Evolutionary conservation across 1,284 basidiomycete genomes (phyloP), one percentile per base, ranked within the genome.

Genomic region (Cryptococcus maquisensis): DNA sequence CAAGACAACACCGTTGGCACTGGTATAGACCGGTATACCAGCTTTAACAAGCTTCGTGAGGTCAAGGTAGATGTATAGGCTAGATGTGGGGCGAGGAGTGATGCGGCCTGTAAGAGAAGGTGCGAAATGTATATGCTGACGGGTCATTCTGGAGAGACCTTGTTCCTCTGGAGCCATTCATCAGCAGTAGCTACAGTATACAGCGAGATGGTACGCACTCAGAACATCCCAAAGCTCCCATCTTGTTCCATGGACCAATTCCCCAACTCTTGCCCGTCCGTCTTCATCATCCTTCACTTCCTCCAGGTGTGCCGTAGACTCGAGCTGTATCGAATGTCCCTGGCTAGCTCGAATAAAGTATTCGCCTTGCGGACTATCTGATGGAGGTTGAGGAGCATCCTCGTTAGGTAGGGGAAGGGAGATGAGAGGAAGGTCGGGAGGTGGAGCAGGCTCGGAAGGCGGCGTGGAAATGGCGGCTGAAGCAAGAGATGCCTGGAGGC

Each of bases 331-430:
- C 44, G 91, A 89, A 77, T 98, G 95, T 0, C 95, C 96, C 75
- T 98, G 95, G 59, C 90, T 91, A 0, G 95, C 95, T 46, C 91
- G 81, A 62, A 97, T 93, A 84, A 86, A 93, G 83, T 86, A 88
- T 20, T 81, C 73, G 13, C 62, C 68, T 41, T 49, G 39, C 21
- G 37, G 48, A 32, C 40, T 21, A 45, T 21, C 18, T 23, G 9
- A 20, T 37, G 15, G 18, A 20, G 12, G 40, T 42, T 12, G 40
- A 23, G n/a, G 40, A 2, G 12, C 28, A 21, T 20, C 13, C 13
- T 20, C 16, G 36, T 12, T 32, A 8, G 59, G 51, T 2, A n/a
- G 16, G 1, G 66, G 57, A 8, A 71, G 49, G 13, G 46, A 39
- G 38, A 69, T 56, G 10, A 72, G 61, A 6, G 63, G 62, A 4